A percentile compares a stretch with the other conserved stretches of the same genome.
Conservation (phyloP, 192 early-diverging fungal species). For the Coemansia sp. region DNA sequence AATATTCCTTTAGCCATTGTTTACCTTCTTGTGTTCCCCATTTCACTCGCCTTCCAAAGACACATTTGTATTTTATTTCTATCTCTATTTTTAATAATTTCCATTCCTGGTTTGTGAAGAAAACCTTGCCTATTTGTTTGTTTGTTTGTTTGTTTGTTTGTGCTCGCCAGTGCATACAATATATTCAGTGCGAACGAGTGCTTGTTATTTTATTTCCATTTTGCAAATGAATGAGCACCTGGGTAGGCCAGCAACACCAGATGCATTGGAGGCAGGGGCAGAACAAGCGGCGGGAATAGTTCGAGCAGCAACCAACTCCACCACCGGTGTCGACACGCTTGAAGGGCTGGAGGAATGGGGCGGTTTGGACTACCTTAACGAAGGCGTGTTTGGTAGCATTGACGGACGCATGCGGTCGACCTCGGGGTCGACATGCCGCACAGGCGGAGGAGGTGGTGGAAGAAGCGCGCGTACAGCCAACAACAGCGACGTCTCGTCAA, state of each 20-base stretch:
- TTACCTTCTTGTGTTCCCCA: no score
- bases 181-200: no score
- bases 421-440: slow-evolving; percentile 40
- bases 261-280: slow-evolving; percentile 3
- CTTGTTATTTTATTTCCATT: no score
- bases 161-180: no score
- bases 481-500: slow-evolving; percentile 16
- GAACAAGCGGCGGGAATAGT: slow-evolving; percentile 4
- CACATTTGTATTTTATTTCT: no score
- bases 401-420: slow-evolving; percentile 43
- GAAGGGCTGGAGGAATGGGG: slow-evolving; percentile 27
- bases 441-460: background rate
- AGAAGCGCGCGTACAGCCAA: background rate
- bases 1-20: no score
- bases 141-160: no score
- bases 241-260: background rate
- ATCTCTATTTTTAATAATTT: no score
- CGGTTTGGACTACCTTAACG: slow-evolving; percentile 22
- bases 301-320: slow-evolving; percentile 13
- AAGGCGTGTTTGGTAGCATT: slow-evolving; percentile 50
- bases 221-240: background rate
- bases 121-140: no score
- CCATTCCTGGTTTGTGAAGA: no score
- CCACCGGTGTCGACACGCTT: slow-evolving; percentile 16
- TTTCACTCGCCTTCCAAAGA: no score